Evolutionary conservation across 2,329 filamentous ascomycete genomes (phyloP).

Genomic region (Colletotrichum camelliae): DNA sequence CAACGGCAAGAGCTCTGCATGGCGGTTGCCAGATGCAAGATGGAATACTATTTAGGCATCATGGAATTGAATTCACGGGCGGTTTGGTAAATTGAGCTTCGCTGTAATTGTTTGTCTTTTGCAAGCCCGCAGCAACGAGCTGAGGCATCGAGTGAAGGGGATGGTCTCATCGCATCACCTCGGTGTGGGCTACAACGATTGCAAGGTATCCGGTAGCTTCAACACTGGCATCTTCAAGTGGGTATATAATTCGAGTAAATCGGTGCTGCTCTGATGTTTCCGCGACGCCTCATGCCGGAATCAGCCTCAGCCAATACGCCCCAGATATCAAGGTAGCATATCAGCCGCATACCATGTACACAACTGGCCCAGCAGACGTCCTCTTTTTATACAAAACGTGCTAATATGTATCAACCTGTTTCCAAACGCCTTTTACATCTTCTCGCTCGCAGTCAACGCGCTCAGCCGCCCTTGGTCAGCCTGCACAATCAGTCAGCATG

Average conservation of each 20-base stretch:
- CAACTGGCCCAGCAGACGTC: neutral
- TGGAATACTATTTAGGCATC: neutral
- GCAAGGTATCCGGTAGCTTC: neutral
- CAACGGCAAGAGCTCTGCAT: neutral
- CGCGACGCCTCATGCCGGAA: neutral
- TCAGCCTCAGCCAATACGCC: neutral
- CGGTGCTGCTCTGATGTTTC: neutral
- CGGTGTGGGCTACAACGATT: neutral
- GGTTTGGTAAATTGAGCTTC: fast-evolving
- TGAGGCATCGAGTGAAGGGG: neutral
- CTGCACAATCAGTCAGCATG: neutral
- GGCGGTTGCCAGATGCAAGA: neutral
- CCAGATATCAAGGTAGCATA: neutral
- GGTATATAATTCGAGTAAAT: neutral
- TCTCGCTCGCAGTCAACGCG: neutral
- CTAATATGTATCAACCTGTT: neutral
- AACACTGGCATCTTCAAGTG: neutral
- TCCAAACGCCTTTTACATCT: neutral
- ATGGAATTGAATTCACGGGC: neutral
- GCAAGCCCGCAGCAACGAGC: neutral
- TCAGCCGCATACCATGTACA: neutral
- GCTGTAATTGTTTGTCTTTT: neutral
- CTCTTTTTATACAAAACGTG: neutral
- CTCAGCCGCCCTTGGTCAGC: neutral
- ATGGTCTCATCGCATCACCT: neutral